Evolutionary conservation across 352 stramenopile species (phyloP), one percentile per base, ranked within the genome.

Genomic region (Aphanomyces astaci): DNA sequence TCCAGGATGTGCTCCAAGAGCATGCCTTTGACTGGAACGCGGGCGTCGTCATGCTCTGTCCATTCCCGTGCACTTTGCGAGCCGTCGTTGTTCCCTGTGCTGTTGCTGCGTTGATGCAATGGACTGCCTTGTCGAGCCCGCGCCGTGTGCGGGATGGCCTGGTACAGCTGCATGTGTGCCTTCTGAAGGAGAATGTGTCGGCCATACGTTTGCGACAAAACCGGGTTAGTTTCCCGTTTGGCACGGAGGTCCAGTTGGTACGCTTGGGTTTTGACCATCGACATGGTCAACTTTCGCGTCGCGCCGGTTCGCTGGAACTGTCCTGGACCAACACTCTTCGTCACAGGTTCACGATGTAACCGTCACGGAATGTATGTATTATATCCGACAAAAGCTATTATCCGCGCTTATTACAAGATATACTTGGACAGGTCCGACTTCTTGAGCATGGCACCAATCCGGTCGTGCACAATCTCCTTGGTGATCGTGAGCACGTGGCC

Each of bases 351-450:
- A n/a, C n/a, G n/a, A n/a, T n/a, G n/a, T n/a, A n/a, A n/a, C n/a
- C n/a, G n/a, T n/a, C n/a, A n/a, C n/a, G n/a, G n/a, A n/a, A n/a
- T n/a, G n/a, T n/a, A n/a, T n/a, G n/a, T n/a, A n/a, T n/a, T n/a
- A n/a, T n/a, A n/a, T n/a, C n/a, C n/a, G n/a, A n/a, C n/a, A n/a
- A n/a, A n/a, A n/a, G n/a, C n/a, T n/a, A n/a, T n/a, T n/a, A n/a
- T n/a, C n/a, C n/a, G n/a, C n/a, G n/a, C n/a, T n/a, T n/a, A n/a
- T 79, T 96, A 99, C 75, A 99, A 87, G 83, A 99, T 99, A 79
- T 98, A 99, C 82, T 98, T 98, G 64, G 94, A 98, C 33, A 99
- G 86, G 76, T 99, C 96, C 66, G 86, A 96, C 71, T 92, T 94
- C 78, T 96, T 96, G 72, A 98, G 87, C 68, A 98, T 80, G 55